Evolutionary conservation across 495 filamentous ascomycete species (phyloP).

Genomic region (Hypoxylon perforatum): DNA sequence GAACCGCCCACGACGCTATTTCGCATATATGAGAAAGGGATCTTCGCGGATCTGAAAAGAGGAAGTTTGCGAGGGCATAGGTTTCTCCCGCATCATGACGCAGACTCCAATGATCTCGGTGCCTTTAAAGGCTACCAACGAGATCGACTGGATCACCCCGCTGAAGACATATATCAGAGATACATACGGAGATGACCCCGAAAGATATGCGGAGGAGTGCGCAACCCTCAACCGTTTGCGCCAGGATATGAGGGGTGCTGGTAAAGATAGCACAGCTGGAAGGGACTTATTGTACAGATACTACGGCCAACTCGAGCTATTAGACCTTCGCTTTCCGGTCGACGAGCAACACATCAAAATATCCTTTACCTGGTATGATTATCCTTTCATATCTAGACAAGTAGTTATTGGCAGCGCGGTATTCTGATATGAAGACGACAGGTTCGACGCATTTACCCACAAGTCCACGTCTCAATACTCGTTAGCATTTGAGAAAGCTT

Average conservation of each 20-base stretch:
- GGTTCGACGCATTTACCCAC: conserved; percentile 98
- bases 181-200: conserved; percentile 96
- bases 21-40: conserved; percentile 20
- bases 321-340: conserved; percentile 95
- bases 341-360: conserved; percentile 99
- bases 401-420: background rate
- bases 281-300: conserved; percentile 95
- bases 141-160: conserved; percentile 97
- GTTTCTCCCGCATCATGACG: conserved; percentile 59
- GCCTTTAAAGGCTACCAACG: conserved; percentile 97
- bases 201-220: conserved; percentile 94
- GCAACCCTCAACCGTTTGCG: conserved; percentile 93
- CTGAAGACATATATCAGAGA: conserved; percentile 93
- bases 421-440: conserved; percentile 53
- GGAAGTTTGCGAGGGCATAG: conserved; percentile 1
- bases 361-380: conserved; percentile 90
- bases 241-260: conserved; percentile 98
- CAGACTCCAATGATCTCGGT: conserved; percentile 92
- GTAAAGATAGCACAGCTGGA: conserved; percentile 94
- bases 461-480: conserved; percentile 96
- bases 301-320: conserved; percentile 93
- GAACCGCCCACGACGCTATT: conserved; percentile 1
- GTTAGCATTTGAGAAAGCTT: conserved; percentile 97
- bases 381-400: background rate
- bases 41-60: background rate